A percentile compares a stretch with the other conserved stretches of the same genome.
Conservation (phyloP, 1,284 basidiomycete species). For the Pseudozyma tsukubaensis region DNA sequence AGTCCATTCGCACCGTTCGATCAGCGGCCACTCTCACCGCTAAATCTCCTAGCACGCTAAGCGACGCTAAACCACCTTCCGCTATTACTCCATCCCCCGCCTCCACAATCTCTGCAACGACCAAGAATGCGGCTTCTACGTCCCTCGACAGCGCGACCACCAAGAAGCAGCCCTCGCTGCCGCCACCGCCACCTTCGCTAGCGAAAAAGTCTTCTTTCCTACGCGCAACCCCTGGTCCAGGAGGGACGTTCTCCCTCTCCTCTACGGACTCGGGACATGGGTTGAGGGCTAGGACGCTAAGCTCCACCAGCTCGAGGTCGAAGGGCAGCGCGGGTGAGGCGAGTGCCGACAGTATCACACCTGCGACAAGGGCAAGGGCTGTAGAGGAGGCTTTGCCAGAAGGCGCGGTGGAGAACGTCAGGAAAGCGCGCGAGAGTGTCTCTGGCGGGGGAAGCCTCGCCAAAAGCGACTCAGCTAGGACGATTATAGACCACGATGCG, state of each 20-base stretch:
- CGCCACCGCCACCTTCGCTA: slow-evolving; percentile 5
- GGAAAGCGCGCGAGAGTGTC: slow-evolving; percentile 2
- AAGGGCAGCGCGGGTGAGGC: not conserved
- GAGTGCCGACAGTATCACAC: not conserved
- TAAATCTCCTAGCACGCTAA: slow-evolving; percentile 2
- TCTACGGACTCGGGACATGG: slow-evolving; percentile 21
- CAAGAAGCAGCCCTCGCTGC: not conserved
- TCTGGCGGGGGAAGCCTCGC: not conserved
- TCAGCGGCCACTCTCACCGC: slow-evolving; percentile 14
- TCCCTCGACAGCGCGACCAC: slow-evolving; percentile 15
- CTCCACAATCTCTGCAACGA: no score
- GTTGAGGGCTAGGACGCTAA: slow-evolving; percentile 19
- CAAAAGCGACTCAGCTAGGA: slow-evolving; percentile 13
- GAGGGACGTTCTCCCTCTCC: slow-evolving; percentile 39
- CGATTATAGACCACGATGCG: slow-evolving; percentile 8
- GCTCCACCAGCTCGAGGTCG: not conserved
- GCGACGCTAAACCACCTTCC: not conserved
- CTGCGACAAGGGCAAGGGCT: not conserved
- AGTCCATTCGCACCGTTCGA: slow-evolving; percentile 14
- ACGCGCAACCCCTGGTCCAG: slow-evolving; percentile 47
- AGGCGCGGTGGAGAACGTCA: slow-evolving; percentile 14
- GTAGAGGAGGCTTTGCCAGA: slow-evolving; percentile 15
- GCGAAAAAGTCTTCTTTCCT: slow-evolving; percentile 37
- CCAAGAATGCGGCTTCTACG: not conserved
- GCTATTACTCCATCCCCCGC: no score